phyloP scores from a whole-genome alignment of 2,329 filamentous ascomycete species.

The Colletotrichum trifolii region DNA sequence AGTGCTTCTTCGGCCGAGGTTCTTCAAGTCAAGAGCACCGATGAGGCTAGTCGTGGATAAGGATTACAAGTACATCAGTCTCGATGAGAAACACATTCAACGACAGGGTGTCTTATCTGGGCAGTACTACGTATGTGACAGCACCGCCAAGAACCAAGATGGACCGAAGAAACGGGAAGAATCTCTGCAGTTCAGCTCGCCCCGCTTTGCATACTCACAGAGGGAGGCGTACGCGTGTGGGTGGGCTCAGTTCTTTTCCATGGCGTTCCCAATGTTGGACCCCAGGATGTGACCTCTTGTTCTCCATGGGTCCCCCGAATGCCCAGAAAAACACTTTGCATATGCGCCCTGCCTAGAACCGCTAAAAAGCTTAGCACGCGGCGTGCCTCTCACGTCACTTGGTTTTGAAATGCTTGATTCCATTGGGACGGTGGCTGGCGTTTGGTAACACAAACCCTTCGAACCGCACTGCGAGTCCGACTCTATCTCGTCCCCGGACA shows the following conservation, averaged over 20 bases:
- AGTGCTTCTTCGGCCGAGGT: too few species aligned
- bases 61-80: too few species aligned
- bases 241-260: background rate
- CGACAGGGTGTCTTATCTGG: background rate
- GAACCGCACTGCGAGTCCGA: background rate
- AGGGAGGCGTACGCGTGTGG: background rate
- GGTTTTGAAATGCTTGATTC: background rate
- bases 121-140: background rate
- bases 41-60: too few species aligned
- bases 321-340: constrained; percentile 9
- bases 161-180: background rate
- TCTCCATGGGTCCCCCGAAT: background rate
- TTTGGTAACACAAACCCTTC: background rate
- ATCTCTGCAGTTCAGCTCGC: background rate
- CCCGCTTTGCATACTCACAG: background rate
- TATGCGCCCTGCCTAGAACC: constrained; percentile 9
- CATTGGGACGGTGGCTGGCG: background rate
- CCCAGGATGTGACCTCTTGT: too few species aligned
- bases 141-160: background rate
- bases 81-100: background rate
- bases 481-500: background rate
- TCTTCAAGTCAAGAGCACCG: too few species aligned
- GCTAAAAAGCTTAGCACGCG: constrained; percentile 18
- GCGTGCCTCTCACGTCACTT: constrained; percentile 5
- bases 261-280: background rate